These are phyloP conservation scores for Plectosphaerella cucumerina DNA, from an alignment of 2,329 filamentous ascomycete genomes.

Conservation along the genomic window DNA sequence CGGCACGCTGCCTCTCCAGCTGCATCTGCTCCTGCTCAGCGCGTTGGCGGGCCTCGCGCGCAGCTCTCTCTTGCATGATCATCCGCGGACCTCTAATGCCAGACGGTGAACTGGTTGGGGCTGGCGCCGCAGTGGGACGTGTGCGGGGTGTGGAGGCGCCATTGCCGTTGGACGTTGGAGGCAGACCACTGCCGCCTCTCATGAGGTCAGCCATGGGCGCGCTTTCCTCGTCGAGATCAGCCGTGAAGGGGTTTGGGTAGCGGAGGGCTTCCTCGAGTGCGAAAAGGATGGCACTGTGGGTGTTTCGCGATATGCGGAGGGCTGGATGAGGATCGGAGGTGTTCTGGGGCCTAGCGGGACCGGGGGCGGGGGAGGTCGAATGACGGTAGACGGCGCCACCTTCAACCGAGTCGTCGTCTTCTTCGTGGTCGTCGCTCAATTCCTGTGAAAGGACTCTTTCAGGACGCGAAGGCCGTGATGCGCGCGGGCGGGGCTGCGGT, in stretches of 20 bases:
- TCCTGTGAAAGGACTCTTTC: constrained; percentile 42
- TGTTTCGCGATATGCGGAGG: constrained; percentile 73
- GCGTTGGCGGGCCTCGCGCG: constrained; percentile 67
- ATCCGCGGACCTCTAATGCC: constrained; percentile 80
- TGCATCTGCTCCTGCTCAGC: constrained; percentile 61
- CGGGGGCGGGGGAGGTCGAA: constrained; percentile 14
- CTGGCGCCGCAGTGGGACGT: constrained; percentile 43
- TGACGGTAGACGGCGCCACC: constrained; percentile 16
- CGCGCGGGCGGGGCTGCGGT: neutral
- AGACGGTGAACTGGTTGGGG: constrained; percentile 50
- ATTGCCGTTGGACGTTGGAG: constrained; percentile 53
- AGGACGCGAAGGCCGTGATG: constrained; percentile 13
- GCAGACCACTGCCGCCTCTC: constrained; percentile 43
- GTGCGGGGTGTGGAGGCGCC: constrained; percentile 32
- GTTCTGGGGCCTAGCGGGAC: constrained; percentile 22
- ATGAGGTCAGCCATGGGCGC: constrained; percentile 85
- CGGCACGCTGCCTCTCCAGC: constrained; percentile 53
- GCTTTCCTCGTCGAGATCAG: constrained; percentile 82
- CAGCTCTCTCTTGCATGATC: constrained; percentile 84
- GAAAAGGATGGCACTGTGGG: constrained; percentile 86
- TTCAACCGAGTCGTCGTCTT: constrained; percentile 31
- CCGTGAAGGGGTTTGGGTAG: constrained; percentile 75
- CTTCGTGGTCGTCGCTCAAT: constrained; percentile 40
- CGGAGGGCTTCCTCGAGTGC: constrained; percentile 87
- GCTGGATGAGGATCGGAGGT: constrained; percentile 38